Evolutionary conservation across 768 basidiomycete genomes (phyloP).

Genomic region (Pleurotus ostreatus): DNA sequence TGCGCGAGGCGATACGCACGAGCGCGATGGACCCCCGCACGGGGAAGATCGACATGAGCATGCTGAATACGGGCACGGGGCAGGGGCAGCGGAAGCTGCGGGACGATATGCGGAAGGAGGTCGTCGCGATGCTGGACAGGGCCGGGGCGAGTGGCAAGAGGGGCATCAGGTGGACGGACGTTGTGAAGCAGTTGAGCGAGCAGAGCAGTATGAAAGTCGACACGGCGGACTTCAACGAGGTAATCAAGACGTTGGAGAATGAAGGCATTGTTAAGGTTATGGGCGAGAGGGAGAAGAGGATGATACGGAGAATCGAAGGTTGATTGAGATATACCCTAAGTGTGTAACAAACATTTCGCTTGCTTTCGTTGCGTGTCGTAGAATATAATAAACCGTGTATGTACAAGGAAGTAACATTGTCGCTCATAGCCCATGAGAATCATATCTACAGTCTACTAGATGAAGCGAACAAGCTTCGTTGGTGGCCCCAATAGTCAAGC

Average conservation of each 20-base stretch:
- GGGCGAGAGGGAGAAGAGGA: slow-evolving; percentile 83
- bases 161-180: slow-evolving; percentile 79
- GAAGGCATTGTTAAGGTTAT: slow-evolving; percentile 85
- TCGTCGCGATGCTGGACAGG: slow-evolving; percentile 60
- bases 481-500: no score
- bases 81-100: slow-evolving; percentile 79
- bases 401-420: no score
- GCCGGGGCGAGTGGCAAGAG: slow-evolving; percentile 46
- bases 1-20: slow-evolving; percentile 94
- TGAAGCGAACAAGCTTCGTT: no score
- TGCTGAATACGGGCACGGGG: slow-evolving; percentile 92
- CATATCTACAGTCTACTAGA: no score
- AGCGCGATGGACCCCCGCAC: slow-evolving; percentile 94
- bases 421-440: no score
- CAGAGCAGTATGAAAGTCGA: slow-evolving; percentile 87
- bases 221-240: slow-evolving; percentile 74
- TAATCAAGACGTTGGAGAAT: slow-evolving; percentile 71
- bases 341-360: background rate
- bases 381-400: no score
- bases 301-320: slow-evolving; percentile 65
- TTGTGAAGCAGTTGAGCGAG: slow-evolving; percentile 69
- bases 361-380: background rate
- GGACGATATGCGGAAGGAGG: slow-evolving; percentile 86
- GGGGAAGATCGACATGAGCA: slow-evolving; percentile 95
- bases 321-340: slow-evolving; percentile 7